A percentile compares a stretch with the other conserved stretches of the same genome.
phyloP scores from a whole-genome alignment of 1,284 basidiomycete species.

The Anthracocystis panici-leucophaei region DNA sequence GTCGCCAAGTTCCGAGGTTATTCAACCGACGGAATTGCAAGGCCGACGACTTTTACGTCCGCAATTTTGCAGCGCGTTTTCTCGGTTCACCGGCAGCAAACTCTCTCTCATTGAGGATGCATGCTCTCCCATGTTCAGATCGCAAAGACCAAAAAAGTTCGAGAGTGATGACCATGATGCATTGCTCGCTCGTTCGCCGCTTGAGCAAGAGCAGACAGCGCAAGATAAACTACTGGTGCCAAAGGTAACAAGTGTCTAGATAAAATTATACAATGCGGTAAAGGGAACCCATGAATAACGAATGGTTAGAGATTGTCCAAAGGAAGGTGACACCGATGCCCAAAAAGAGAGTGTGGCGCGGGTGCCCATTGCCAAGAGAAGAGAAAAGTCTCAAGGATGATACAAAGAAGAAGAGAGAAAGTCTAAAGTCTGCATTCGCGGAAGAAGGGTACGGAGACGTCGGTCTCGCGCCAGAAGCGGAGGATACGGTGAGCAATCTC shows the following conservation, averaged over 20 bases:
- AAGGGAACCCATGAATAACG: slow-evolving; percentile 12
- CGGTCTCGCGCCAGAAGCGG: slow-evolving; percentile 48
- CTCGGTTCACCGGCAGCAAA: neutral
- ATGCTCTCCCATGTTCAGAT: neutral
- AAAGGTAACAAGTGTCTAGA: slow-evolving; percentile 1
- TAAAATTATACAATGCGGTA: slow-evolving; percentile 10
- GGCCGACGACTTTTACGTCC: neutral
- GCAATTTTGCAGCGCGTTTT: neutral
- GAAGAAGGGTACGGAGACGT: slow-evolving; percentile 33
- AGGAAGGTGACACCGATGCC: neutral
- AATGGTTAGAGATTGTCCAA: neutral
- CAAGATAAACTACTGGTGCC: neutral
- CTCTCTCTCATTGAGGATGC: neutral
- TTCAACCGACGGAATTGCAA: neutral
- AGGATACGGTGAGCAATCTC: slow-evolving; percentile 45
- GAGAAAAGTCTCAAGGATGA: neutral
- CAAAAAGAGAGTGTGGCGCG: neutral
- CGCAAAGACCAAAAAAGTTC: neutral
- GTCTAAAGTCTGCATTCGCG: slow-evolving; percentile 42
- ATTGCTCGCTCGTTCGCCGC: slow-evolving; percentile 4
- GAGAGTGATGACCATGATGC: neutral
- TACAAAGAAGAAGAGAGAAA: neutral
- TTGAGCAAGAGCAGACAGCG: neutral
- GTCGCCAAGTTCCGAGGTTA: too few species aligned
- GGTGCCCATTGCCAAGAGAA: slow-evolving; percentile 3